Evolutionary conservation across 2,329 filamentous ascomycete genomes (phyloP), one percentile per base, ranked within the genome.

Genomic region (Tolypocladium sp.): DNA sequence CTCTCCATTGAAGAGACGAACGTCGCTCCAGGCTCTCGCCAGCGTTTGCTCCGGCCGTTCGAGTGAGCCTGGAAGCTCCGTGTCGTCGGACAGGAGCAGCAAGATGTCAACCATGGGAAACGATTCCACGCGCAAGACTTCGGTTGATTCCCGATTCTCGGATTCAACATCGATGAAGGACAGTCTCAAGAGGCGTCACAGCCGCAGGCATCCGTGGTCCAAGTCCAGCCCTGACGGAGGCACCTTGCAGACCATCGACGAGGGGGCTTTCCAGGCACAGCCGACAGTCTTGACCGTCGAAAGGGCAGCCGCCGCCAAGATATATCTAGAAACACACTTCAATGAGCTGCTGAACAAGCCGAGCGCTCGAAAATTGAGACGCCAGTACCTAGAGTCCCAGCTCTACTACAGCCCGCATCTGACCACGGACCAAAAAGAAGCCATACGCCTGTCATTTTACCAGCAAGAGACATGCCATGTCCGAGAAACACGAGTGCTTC

Each of bases 271-370:
- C 40, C 63, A 63, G 12, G 62, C 66, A 12, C 65, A 65, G 40
- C 74, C 75, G 4, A 75, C 75, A 0, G 68, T 76, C 13, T 52
- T 66, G 33, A 96, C 92, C 0, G 87, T 91, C 0, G 93, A 97
- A 74, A 85, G 83, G 61, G 84, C 87, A 3, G 86, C 91, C 0
- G 88, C 90, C 0, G 88, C 91, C 51, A 97, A 96, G 71, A 84
- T 95, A 25, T 95, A 86, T 66, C 81, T 97, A 12, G 94, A 97
- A 71, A 91, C 86, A 0, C 84, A 92, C 66, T 97, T 90, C 76
- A 88, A 92, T 65, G 77, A 85, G n/a, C 71, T 91, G 9, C 77
- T 91, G 2, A 77, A 77, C 33, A 76, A 76, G 3, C 74, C 79
- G 2, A 65, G 68, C 12, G 54, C 67, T 12, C 70, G 75, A 4